Conservation (phyloP, 139 green algal genomes). For the Tetraselmis striata region DNA sequence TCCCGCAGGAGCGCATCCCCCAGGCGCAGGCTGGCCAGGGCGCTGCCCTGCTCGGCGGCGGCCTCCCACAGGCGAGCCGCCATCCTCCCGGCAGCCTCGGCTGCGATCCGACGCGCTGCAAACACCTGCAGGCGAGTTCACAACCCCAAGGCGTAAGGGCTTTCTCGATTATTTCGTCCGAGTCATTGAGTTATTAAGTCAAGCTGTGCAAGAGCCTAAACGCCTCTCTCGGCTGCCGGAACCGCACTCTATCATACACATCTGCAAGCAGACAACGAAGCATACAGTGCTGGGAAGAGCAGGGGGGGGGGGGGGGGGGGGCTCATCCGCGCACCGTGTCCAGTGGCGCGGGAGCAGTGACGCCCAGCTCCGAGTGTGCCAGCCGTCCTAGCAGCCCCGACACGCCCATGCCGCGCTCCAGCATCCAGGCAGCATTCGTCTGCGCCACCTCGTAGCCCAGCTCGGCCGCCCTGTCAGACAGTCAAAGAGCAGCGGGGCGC, state of each 20-base stretch:
- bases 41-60: not conserved
- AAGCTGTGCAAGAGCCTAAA: no score
- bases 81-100: not conserved
- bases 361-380: not conserved
- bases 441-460: not conserved
- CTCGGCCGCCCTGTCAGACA: not conserved
- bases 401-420: not conserved
- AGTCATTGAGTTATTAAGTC: no score
- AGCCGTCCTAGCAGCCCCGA: not conserved
- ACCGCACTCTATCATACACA: no score
- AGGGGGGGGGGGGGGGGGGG: no score
- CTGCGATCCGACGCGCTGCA: no score
- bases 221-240: no score
- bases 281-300: no score
- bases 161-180: no score
- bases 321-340: not conserved
- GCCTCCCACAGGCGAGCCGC: not conserved
- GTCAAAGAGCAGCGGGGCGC: no score
- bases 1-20: not conserved
- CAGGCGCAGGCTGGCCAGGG: not conserved
- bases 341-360: not conserved
- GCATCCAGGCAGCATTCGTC: not conserved
- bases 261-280: no score
- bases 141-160: no score
- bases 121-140: no score